Percentiles rank a stretch among this genome's conserved stretches.
These are phyloP conservation scores for Phytophthora boehmeriae DNA, from an alignment of 352 stramenopile genomes.

Conservation along the genomic window DNA sequence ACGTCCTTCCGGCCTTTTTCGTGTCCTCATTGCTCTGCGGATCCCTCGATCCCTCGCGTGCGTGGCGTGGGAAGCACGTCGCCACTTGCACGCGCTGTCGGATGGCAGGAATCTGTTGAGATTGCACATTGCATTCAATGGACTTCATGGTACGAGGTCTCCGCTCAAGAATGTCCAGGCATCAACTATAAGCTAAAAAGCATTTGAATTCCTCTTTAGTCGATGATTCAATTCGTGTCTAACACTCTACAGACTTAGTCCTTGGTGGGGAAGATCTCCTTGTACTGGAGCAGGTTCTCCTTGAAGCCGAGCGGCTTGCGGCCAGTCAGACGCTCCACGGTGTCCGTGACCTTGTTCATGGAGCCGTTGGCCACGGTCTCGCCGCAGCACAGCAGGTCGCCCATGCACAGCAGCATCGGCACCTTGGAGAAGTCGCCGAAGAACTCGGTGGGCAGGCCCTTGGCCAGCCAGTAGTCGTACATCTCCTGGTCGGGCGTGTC, in stretches of 20 bases:
- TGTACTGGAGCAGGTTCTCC: conserved; percentile 29
- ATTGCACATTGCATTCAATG: too few relatives aligned
- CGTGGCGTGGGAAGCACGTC: neutral
- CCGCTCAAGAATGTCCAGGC: too few relatives aligned
- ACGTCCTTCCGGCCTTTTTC: neutral
- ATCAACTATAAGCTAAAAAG: too few relatives aligned
- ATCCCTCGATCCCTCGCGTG: conserved; percentile 8
- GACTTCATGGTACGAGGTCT: too few relatives aligned
- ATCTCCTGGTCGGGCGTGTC: conserved; percentile 36
- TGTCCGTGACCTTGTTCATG: conserved; percentile 27
- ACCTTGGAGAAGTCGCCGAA: conserved; percentile 34
- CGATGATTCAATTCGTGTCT: too few relatives aligned
- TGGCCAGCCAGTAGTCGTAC: conserved; percentile 27
- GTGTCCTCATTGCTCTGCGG: neutral
- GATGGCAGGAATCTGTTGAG: neutral
- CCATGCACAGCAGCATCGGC: conserved; percentile 35
- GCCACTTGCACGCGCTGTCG: neutral
- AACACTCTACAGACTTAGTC: neutral
- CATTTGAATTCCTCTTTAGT: too few relatives aligned
- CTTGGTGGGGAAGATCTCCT: conserved; percentile 27
- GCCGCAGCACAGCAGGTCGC: conserved; percentile 31
- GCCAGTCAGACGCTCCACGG: conserved; percentile 31
- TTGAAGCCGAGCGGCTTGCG: conserved; percentile 30
- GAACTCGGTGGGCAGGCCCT: conserved; percentile 22
- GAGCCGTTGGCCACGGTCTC: conserved; percentile 35